phyloP scores from a whole-genome alignment of 352 stramenopile species.

The Phytophthora tentaculata region DNA sequence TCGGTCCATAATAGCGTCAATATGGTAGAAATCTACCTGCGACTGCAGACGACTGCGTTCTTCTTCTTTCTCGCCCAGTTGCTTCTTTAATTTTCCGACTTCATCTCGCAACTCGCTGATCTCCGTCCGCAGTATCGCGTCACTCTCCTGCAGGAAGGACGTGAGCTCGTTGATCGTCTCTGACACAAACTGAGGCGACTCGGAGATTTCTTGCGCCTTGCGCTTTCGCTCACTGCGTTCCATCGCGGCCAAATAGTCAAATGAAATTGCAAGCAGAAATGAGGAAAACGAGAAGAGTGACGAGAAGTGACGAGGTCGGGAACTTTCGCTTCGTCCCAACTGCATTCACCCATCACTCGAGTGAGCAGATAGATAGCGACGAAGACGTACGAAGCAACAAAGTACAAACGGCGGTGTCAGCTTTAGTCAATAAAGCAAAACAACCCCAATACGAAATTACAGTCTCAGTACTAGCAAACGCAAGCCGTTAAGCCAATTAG shows the following conservation, averaged over 20 bases:
- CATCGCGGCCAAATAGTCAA: conserved; percentile 19
- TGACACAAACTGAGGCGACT: conserved; percentile 19
- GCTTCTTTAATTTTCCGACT: conserved; percentile 21
- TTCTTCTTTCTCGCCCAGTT: conserved; percentile 22
- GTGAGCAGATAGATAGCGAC: too few relatives aligned
- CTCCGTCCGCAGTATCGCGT: conserved; percentile 14
- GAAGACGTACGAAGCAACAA: too few relatives aligned
- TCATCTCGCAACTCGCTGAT: conserved; percentile 26
- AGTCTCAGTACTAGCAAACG: too few relatives aligned
- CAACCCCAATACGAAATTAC: too few relatives aligned
- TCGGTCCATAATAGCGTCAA: conserved; percentile 35
- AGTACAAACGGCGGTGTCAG: not conserved
- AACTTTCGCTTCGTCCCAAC: conserved; percentile 19
- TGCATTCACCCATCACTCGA: not conserved
- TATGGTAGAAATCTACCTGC: conserved; percentile 22
- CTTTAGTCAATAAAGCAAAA: not conserved
- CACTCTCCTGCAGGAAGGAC: conserved; percentile 10
- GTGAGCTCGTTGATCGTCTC: conserved; percentile 29
- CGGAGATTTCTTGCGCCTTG: conserved; percentile 20
- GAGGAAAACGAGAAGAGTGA: conserved; percentile 7
- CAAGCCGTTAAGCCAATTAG: too few relatives aligned
- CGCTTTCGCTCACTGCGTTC: conserved; percentile 34
- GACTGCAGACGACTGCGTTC: conserved; percentile 12
- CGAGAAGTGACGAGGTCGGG: conserved; percentile 3
- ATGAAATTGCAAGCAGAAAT: not conserved